Evolutionary conservation across 2,329 filamentous ascomycete genomes (phyloP).

Genomic region (Epichloe uncinata): DNA sequence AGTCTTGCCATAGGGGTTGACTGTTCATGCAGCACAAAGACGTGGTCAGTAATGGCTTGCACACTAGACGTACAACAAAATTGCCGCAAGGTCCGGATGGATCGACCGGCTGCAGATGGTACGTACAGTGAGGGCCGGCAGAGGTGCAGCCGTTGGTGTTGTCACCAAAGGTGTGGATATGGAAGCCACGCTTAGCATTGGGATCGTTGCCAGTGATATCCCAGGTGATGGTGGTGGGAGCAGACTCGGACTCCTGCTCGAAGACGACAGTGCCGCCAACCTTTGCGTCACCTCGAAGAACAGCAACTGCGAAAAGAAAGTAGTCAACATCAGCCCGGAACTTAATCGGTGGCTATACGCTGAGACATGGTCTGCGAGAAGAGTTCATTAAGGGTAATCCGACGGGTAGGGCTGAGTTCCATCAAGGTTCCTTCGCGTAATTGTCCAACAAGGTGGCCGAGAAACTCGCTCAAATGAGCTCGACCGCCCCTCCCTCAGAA

Average conservation of each 20-base stretch:
- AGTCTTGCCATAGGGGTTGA: conserved; percentile 89
- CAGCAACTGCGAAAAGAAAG: conserved; percentile 55
- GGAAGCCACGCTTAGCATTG: conserved; percentile 95
- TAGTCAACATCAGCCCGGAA: conserved; percentile 2
- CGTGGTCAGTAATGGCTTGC: background rate
- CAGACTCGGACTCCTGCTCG: conserved; percentile 82
- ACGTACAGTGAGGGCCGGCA: conserved; percentile 90
- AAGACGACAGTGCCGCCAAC: conserved; percentile 88
- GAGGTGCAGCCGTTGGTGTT: conserved; percentile 99
- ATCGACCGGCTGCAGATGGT: conserved; percentile 6
- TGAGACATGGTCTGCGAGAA: background rate
- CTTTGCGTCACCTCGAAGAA: conserved; percentile 96
- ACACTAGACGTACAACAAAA: background rate
- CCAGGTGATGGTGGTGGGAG: conserved; percentile 79
- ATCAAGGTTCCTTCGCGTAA: conserved; percentile 30
- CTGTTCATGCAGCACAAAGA: conserved; percentile 28
- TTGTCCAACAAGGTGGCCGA: conserved; percentile 9
- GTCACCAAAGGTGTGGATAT: conserved; percentile 98
- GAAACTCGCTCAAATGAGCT: conserved; percentile 50
- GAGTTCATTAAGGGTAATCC: conserved; percentile 22
- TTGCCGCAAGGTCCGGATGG: background rate
- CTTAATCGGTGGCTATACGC: conserved; percentile 1
- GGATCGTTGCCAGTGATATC: conserved; percentile 85
- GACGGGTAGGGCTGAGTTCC: conserved; percentile 14
- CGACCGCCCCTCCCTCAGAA: conserved; percentile 17